Evolutionary conservation across 371 early-diverging fungal species (phyloP).

Genomic region (Rhizopus sp.): DNA sequence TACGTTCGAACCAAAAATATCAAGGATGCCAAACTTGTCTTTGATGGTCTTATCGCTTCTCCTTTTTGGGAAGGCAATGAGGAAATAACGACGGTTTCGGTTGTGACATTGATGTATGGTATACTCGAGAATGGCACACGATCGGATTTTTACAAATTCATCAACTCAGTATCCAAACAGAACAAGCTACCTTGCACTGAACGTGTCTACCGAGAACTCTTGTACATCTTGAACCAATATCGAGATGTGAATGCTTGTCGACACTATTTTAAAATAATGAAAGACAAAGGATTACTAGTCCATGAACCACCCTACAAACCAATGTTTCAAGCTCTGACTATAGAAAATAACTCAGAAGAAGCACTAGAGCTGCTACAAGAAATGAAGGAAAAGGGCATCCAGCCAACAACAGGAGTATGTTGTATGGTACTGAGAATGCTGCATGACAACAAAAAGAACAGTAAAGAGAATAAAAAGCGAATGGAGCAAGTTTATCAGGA

Average conservation of each 20-base stretch:
- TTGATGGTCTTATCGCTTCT: slow-evolving; percentile 26
- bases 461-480: slow-evolving; percentile 3
- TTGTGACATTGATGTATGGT: slow-evolving; percentile 33
- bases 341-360: slow-evolving; percentile 15
- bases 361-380: slow-evolving; percentile 33
- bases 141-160: slow-evolving; percentile 24
- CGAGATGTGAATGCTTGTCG: no score
- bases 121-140: slow-evolving; percentile 17
- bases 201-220: background rate
- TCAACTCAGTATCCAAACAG: background rate
- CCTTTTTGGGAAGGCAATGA: slow-evolving; percentile 8
- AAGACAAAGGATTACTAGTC: slow-evolving; percentile 7
- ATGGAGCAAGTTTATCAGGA: slow-evolving; percentile 23
- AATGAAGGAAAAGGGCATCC: slow-evolving; percentile 35
- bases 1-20: slow-evolving; percentile 26
- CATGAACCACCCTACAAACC: slow-evolving; percentile 14
- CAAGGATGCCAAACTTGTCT: slow-evolving; percentile 32
- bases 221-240: background rate
- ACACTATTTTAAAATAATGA: slow-evolving; percentile 14
- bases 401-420: slow-evolving; percentile 33
- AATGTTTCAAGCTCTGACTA: slow-evolving; percentile 28
- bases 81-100: slow-evolving; percentile 11
- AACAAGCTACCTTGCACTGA: background rate
- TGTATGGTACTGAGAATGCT: slow-evolving; percentile 27
- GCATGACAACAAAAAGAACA: background rate